Base-by-base conservation (phyloP, 2,329 filamentous ascomycete species). In the Neopestalotiopsis clavispora region DNA sequence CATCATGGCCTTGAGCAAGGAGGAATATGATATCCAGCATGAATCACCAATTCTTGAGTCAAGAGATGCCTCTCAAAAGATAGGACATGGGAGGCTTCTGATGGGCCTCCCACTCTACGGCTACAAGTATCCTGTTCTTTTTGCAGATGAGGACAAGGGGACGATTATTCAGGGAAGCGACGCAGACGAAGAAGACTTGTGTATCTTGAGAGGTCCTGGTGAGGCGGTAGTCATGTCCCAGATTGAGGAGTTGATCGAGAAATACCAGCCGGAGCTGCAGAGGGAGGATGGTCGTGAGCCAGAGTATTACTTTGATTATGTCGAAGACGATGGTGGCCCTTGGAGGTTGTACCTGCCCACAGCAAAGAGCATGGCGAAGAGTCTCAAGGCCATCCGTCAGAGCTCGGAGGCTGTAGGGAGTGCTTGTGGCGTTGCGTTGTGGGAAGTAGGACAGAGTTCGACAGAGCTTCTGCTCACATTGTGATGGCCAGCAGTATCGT, bases 61-160 rank as follows among this genome's bases (percentile, higher is more conserved):
- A 14, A 59, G 30, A 14, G 61, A 67, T 2, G 64, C 23, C 12
- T 65, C 40, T 20, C 17, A 65, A 12, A 38, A 66, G 28, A 23
- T 68, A 32, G 60, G 58, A 13, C 64, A 63, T 13, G 59, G 64
- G n/a, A 72, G 69, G 40, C 69, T 74, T 17, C 72, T 74, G 30
- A 69, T 72, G 67, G 72, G 72, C 1, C 57, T 69, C 9, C 72
- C 72, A 1, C 67, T 73, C 1, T 74, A 74, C 30, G 72, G 72
- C n/a, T 74, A 74, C 65, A 73, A 60, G 14, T 74, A 73, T 32
- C 72, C 72, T 1, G 66, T 73, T 7, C 32, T 59, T 9, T 60
- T 56, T 4, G 67, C 32, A 23, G 49, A 57, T 23, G 20, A 57
- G 7, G 20, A 66, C 13, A 13, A 30, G 42, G 64, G 64, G 4